These are phyloP conservation scores for Podospora tetraspora DNA, from an alignment of 495 filamentous ascomycete species.

Conservation along the genomic window DNA sequence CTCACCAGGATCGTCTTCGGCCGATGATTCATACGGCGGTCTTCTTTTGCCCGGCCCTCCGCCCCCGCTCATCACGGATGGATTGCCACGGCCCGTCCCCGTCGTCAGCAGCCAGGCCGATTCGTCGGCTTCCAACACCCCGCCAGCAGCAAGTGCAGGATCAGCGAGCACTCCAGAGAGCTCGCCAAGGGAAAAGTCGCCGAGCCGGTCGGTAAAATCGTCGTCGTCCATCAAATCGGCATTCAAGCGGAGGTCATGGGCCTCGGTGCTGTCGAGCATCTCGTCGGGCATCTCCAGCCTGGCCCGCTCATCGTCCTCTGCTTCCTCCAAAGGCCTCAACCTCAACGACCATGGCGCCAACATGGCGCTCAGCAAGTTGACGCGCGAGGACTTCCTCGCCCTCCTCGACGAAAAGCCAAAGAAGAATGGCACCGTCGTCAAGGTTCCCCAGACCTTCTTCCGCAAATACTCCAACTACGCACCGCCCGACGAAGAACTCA, in stretches of 20 bases:
- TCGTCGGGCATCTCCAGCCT: slow-evolving; percentile 32
- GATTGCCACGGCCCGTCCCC: slow-evolving; percentile 5
- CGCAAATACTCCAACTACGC: slow-evolving; percentile 21
- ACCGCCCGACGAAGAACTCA: slow-evolving; percentile 28
- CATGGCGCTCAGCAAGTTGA: slow-evolving; percentile 30
- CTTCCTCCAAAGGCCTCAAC: slow-evolving; percentile 26
- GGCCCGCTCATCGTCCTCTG: slow-evolving; percentile 30
- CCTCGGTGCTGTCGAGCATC: slow-evolving; percentile 32
- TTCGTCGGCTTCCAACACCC: slow-evolving; percentile 21
- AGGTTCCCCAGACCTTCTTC: slow-evolving; percentile 16
- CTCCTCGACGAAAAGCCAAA: slow-evolving; percentile 28
- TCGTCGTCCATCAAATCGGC: slow-evolving; percentile 28
- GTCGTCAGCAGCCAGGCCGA: slow-evolving; percentile 18
- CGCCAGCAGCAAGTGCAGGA: slow-evolving; percentile 16
- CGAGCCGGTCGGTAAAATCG: slow-evolving; percentile 22
- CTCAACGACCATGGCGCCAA: slow-evolving; percentile 21
- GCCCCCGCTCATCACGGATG: slow-evolving; percentile 6
- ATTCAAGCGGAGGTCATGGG: slow-evolving; percentile 30
- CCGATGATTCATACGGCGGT: neutral
- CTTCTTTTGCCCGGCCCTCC: slow-evolving; percentile 4
- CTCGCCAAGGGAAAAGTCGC: slow-evolving; percentile 22
- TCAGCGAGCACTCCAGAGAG: slow-evolving; percentile 22
- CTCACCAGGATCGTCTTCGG: neutral
- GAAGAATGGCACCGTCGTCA: slow-evolving; percentile 10
- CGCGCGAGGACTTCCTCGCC: slow-evolving; percentile 28